These are phyloP conservation scores for Pythium myriotylum DNA, from an alignment of 352 stramenopile species.

Conservation along the genomic window DNA sequence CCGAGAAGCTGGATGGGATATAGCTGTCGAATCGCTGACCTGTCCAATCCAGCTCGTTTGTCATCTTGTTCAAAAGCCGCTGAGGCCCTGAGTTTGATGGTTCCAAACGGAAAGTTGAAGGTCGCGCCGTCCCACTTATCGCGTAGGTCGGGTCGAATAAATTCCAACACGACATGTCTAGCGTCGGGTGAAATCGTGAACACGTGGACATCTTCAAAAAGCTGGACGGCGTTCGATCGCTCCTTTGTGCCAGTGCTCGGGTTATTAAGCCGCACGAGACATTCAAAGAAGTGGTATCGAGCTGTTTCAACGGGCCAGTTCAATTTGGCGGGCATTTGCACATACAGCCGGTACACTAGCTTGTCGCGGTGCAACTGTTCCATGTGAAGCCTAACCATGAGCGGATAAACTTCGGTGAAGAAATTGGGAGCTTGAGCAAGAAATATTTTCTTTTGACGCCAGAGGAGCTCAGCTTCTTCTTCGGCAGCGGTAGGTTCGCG, in stretches of 20 bases:
- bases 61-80: neutral
- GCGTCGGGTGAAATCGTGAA: slow-evolving; percentile 10
- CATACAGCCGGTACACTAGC: slow-evolving; percentile 10
- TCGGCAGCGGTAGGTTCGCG: too few relatives aligned
- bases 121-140: slow-evolving; percentile 4
- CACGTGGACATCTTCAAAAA: slow-evolving; percentile 4
- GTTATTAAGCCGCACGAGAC: slow-evolving; percentile 4
- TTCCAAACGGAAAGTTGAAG: slow-evolving; percentile 11
- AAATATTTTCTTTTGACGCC: too few relatives aligned
- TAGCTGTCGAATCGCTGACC: too few relatives aligned
- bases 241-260: neutral
- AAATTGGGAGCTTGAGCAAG: too few relatives aligned
- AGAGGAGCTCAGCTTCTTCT: too few relatives aligned
- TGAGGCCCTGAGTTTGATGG: neutral
- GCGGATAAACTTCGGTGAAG: slow-evolving; percentile 2
- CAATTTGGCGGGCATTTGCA: slow-evolving; percentile 2
- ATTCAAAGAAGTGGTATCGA: slow-evolving; percentile 16
- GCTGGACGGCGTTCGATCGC: neutral
- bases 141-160: slow-evolving; percentile 3
- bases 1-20: too few relatives aligned
- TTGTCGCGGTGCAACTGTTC: neutral
- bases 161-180: slow-evolving; percentile 1
- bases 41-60: too few relatives aligned
- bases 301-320: slow-evolving; percentile 7
- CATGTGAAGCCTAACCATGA: neutral